These are phyloP conservation scores for Botryotinia narcissicola DNA, from an alignment of 2,329 filamentous ascomycete genomes.

Conservation along the genomic window DNA sequence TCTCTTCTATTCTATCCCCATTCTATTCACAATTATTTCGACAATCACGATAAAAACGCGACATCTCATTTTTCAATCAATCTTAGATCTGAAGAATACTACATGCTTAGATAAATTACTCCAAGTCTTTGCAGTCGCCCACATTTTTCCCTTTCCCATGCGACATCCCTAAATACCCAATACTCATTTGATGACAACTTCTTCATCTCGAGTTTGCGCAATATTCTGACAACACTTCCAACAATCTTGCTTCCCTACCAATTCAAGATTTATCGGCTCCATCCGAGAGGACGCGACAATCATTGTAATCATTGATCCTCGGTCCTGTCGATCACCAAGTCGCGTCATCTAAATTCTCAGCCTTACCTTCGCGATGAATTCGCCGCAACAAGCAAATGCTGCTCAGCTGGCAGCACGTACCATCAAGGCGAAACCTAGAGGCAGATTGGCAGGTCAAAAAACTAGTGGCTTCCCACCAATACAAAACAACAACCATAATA, in stretches of 20 bases:
- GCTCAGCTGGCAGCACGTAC: slow-evolving; percentile 37
- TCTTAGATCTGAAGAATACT: not conserved
- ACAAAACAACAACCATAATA: slow-evolving; percentile 3
- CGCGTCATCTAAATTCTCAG: not conserved
- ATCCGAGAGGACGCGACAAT: slow-evolving; percentile 11
- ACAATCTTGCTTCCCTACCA: not conserved
- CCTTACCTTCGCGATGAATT: slow-evolving; percentile 27
- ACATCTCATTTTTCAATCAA: not conserved
- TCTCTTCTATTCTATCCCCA: slow-evolving; percentile 4
- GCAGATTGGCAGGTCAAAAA: slow-evolving; percentile 15
- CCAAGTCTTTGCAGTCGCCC: slow-evolving; percentile 6
- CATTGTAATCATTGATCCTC: slow-evolving; percentile 6
- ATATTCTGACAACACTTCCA: not conserved
- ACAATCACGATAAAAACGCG: not conserved
- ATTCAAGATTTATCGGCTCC: not conserved
- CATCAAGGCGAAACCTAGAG: slow-evolving; percentile 32
- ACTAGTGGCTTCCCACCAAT: slow-evolving; percentile 12
- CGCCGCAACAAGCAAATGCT: slow-evolving; percentile 35
- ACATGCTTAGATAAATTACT: slow-evolving; percentile 3
- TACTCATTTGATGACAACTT: not conserved
- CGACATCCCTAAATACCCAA: slow-evolving; percentile 4
- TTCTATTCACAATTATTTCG: not conserved
- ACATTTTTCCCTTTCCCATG: not conserved
- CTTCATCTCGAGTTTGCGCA: slow-evolving; percentile 1
- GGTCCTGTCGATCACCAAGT: slow-evolving; percentile 4